Conservation (phyloP, 192 early-diverging fungal species). For the Backusella australiensis region DNA sequence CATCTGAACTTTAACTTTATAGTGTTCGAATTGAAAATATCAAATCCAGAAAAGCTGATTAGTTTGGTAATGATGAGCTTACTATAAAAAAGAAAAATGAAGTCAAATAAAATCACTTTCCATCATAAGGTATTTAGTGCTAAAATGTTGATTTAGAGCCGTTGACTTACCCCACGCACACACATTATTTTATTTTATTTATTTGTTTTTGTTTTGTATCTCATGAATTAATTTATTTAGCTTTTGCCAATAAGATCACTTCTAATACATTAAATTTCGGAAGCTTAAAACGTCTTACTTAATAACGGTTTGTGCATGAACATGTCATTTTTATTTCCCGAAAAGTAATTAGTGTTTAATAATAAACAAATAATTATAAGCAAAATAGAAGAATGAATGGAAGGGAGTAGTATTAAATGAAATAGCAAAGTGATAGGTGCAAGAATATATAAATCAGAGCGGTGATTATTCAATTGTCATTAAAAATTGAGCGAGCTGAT, state of each 20-base stretch:
- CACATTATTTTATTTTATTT: not conserved
- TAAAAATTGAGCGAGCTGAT: not conserved
- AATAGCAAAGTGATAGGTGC: not conserved
- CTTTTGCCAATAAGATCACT: not conserved
- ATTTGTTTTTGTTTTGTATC: not conserved
- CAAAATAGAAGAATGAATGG: not conserved
- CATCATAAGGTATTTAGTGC: not conserved
- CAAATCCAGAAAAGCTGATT: not conserved
- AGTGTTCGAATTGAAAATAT: not conserved
- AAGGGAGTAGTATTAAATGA: not conserved
- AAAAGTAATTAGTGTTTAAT: not conserved
- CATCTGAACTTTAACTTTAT: not conserved
- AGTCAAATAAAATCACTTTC: not conserved
- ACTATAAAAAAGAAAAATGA: not conserved
- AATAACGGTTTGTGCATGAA: not conserved
- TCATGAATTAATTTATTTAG: not conserved
- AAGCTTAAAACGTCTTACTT: not conserved
- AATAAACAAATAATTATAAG: not conserved
- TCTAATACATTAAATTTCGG: not conserved
- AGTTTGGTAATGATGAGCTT: not conserved
- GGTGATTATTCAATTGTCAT: not conserved
- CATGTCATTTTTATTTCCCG: not conserved
- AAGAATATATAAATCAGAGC: too few species aligned
- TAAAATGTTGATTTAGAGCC: not conserved
- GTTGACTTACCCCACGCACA: not conserved